Evolutionary conservation across 495 filamentous ascomycete genomes (phyloP).

Genomic region (Trichocladium uniseriatum): DNA sequence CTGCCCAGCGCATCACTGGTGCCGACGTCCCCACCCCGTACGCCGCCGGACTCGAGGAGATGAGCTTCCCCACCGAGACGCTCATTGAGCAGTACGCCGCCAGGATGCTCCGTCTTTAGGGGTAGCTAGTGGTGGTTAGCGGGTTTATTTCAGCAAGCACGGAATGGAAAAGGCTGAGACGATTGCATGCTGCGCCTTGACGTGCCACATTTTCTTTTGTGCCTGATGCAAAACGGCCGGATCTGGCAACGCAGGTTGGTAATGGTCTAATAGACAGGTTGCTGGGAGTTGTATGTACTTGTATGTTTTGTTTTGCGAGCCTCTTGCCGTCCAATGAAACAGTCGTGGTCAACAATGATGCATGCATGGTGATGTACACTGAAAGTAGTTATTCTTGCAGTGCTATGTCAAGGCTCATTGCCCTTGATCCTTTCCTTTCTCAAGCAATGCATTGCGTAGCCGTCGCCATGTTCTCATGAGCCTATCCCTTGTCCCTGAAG

Average conservation of each 20-base stretch:
- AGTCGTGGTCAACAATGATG: not conserved
- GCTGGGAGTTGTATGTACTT: constrained; percentile 6
- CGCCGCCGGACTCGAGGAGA: constrained; percentile 74
- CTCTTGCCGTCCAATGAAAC: not conserved
- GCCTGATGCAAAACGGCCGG: constrained; percentile 1
- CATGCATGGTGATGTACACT: too few relatives aligned
- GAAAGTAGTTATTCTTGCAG: too few relatives aligned
- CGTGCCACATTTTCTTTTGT: too few relatives aligned
- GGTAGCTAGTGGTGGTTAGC: not conserved
- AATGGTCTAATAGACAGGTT: constrained; percentile 14
- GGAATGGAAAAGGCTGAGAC: not conserved
- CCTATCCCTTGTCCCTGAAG: too few relatives aligned
- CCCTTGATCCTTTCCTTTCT: too few relatives aligned
- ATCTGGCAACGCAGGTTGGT: constrained; percentile 9
- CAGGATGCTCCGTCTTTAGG: constrained; percentile 68
- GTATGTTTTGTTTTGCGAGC: not conserved
- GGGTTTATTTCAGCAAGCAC: not conserved
- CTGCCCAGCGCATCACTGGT: constrained; percentile 86
- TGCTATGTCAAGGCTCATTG: too few relatives aligned
- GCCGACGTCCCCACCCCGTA: constrained; percentile 96
- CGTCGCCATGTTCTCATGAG: too few relatives aligned
- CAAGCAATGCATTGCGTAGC: too few relatives aligned
- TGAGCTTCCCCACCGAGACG: constrained; percentile 82
- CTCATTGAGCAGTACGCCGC: constrained; percentile 74
- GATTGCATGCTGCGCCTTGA: too few relatives aligned